Conservation (phyloP, 78 protist genomes). For the Chrysochromulina tobinii region DNA sequence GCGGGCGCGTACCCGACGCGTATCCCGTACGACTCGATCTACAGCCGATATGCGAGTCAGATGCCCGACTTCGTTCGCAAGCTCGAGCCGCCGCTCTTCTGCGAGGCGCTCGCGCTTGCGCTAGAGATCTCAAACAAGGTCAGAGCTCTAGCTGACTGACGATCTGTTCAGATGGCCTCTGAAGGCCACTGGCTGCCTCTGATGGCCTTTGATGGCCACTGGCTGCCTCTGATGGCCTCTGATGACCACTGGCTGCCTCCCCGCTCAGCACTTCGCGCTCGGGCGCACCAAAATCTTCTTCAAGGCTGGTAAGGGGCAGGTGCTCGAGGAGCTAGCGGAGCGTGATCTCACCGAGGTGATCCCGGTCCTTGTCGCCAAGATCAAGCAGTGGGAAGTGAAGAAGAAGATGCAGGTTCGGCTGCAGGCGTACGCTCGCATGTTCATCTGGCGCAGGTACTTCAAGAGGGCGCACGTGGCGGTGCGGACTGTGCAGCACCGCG, state of each 20-base stretch:
- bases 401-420: not conserved
- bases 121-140: not conserved
- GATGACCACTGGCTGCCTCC: no score
- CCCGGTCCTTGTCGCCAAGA: no score
- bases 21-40: not conserved
- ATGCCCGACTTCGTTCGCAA: not conserved
- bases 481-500: not conserved
- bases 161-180: no score
- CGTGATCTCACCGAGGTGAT: not conserved
- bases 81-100: not conserved
- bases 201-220: no score
- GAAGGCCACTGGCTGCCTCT: no score
- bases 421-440: not conserved
- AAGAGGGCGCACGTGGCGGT: not conserved
- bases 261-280: not conserved
- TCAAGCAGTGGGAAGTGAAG: not conserved
- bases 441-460: not conserved
- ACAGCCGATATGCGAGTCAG: not conserved
- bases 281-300: not conserved
- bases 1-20: not conserved
- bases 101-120: constrained; percentile 10
- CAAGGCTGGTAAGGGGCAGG: not conserved
- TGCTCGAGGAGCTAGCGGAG: not conserved
- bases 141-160: no score
- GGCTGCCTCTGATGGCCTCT: no score